Conservation (phyloP, 2,329 filamentous ascomycete genomes). For the Cladobotryum protrusum region DNA sequence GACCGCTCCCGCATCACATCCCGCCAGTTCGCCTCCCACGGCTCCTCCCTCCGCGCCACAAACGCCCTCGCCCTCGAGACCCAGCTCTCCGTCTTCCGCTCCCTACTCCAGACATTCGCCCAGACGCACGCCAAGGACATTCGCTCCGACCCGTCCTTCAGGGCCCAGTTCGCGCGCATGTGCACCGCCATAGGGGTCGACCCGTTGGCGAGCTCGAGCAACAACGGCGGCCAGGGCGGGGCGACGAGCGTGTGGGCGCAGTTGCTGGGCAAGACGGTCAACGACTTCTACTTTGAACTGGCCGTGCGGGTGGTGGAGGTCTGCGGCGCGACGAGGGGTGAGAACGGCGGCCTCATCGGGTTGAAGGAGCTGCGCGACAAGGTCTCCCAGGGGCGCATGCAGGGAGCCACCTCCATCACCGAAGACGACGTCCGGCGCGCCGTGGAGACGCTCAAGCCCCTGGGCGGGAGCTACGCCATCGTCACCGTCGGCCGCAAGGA, state of each 20-base stretch:
- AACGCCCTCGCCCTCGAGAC: conserved; percentile 84
- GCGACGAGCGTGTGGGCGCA: conserved; percentile 74
- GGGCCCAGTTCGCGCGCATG: conserved; percentile 97
- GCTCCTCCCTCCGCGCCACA: conserved; percentile 73
- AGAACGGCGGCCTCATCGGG: conserved; percentile 89
- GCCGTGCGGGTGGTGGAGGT: conserved; percentile 94
- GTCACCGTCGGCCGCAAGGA: conserved; percentile 75
- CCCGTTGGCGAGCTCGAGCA: conserved; percentile 59
- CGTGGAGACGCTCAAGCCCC: conserved; percentile 76
- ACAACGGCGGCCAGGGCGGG: conserved; percentile 29
- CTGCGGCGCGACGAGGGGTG: conserved; percentile 74
- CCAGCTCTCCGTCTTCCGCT: conserved; percentile 93
- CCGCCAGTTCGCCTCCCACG: conserved; percentile 86
- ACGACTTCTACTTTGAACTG: conserved; percentile 98
- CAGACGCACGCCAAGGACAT: conserved; percentile 94
- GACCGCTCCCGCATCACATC: conserved; percentile 77
- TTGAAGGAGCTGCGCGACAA: conserved; percentile 73
- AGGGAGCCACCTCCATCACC: conserved; percentile 72
- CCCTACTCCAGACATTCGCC: conserved; percentile 89
- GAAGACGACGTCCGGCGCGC: conserved; percentile 92
- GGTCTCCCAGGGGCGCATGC: conserved; percentile 65
- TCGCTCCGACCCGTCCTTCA: conserved; percentile 88
- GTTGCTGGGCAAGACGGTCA: conserved; percentile 82
- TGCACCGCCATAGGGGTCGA: conserved; percentile 95
- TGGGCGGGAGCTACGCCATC: conserved; percentile 83